These are phyloP conservation scores for Cordyceps cateniannulata DNA, from an alignment of 2,329 filamentous ascomycete species.

Conservation along the genomic window DNA sequence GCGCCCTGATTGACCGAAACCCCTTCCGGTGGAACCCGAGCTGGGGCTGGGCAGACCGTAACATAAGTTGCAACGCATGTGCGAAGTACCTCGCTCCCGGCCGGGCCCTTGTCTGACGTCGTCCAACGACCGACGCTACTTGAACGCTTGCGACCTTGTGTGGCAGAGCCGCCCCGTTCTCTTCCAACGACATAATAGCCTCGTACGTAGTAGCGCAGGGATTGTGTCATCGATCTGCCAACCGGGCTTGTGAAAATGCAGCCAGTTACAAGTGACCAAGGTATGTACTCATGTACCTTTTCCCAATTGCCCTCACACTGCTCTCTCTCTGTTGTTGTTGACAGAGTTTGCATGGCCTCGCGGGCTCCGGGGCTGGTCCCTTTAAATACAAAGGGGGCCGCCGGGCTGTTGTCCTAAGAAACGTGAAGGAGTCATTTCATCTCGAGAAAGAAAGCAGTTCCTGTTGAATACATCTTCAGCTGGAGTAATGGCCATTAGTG, in stretches of 20 bases:
- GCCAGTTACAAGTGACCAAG: constrained; percentile 9
- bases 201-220: constrained; percentile 13
- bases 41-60: constrained; percentile 9
- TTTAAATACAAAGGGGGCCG: constrained; percentile 12
- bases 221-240: constrained; percentile 13
- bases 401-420: background rate
- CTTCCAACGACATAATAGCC: constrained; percentile 13
- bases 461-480: constrained; percentile 1
- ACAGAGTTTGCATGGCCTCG: constrained; percentile 11
- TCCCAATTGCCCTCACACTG: background rate
- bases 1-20: constrained; percentile 12
- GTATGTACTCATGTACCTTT: constrained; percentile 14
- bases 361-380: background rate
- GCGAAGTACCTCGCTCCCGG: background rate
- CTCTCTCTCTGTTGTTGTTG: constrained; percentile 9
- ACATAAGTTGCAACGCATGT: background rate
- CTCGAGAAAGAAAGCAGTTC: background rate
- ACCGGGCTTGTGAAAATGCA: constrained; percentile 13
- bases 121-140: background rate
- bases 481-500: constrained; percentile 12
- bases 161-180: constrained; percentile 8
- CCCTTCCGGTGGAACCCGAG: constrained; percentile 11
- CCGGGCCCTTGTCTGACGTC: constrained; percentile 1
- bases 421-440: background rate
- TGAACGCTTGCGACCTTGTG: constrained; percentile 8